phyloP scores from a whole-genome alignment of 495 filamentous ascomycete genomes.

The Penicillium herquei region DNA sequence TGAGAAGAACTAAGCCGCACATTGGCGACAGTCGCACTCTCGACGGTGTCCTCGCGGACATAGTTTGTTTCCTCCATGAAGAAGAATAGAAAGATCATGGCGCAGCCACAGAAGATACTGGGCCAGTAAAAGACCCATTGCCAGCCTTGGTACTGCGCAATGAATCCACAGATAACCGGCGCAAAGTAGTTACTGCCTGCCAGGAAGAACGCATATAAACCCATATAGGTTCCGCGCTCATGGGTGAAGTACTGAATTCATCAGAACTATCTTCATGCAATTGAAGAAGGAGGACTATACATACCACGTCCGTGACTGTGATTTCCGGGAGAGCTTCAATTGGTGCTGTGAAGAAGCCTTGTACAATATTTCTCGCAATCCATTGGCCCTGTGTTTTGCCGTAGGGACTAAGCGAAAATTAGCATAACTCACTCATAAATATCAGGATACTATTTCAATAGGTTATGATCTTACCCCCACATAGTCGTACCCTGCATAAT shows the following conservation, averaged over 20 bases:
- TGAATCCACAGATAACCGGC: constrained; percentile 65
- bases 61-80: constrained; percentile 73
- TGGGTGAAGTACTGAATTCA: constrained; percentile 58
- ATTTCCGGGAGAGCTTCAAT: constrained; percentile 64
- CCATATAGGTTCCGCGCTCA: constrained; percentile 64
- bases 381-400: constrained; percentile 55
- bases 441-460: not conserved
- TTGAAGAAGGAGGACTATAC: constrained; percentile 5
- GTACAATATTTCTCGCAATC: constrained; percentile 60
- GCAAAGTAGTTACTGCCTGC: constrained; percentile 65
- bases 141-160: constrained; percentile 62
- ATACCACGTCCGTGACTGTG: constrained; percentile 57
- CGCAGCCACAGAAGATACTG: constrained; percentile 57
- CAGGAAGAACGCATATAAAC: constrained; percentile 60
- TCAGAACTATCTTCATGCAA: not conserved
- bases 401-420: constrained; percentile 30
- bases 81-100: constrained; percentile 60
- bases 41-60: constrained; percentile 29
- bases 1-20: constrained; percentile 9
- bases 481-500: constrained; percentile 28
- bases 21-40: constrained; percentile 9
- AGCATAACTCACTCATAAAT: not conserved
- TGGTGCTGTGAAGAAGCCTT: constrained; percentile 64
- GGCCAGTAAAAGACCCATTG: constrained; percentile 66
- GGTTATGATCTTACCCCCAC: constrained; percentile 37